A percentile compares a stretch with the other conserved stretches of the same genome.
Evolutionary conservation across 1,284 basidiomycete species (phyloP).

Genomic region (Meripilus lineatus): DNA sequence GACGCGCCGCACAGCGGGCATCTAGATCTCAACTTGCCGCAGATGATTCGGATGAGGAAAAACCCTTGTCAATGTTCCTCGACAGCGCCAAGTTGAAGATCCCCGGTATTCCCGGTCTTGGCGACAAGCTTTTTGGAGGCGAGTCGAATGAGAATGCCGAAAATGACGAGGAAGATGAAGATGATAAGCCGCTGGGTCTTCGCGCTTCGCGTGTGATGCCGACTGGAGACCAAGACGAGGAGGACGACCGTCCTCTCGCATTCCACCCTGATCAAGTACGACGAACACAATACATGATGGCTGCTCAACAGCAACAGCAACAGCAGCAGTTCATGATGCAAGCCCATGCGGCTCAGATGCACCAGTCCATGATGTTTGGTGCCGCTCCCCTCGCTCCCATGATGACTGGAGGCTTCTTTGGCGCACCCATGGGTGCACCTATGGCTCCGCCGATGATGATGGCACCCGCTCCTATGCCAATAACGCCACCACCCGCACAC

Average conservation of each 20-base stretch:
- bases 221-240: slow-evolving; percentile 24
- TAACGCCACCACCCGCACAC: slow-evolving; percentile 55
- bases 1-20: slow-evolving; percentile 40
- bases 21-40: slow-evolving; percentile 24
- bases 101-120: slow-evolving; percentile 32
- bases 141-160: slow-evolving; percentile 8
- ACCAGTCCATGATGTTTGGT: slow-evolving; percentile 68
- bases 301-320: slow-evolving; percentile 50
- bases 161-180: slow-evolving; percentile 53
- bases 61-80: slow-evolving; percentile 59
- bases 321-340: slow-evolving; percentile 73
- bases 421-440: slow-evolving; percentile 40
- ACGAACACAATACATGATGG: slow-evolving; percentile 65
- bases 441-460: slow-evolving; percentile 35
- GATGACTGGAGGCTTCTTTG: slow-evolving; percentile 62
- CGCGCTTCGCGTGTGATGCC: slow-evolving; percentile 45
- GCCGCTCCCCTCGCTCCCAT: slow-evolving; percentile 42
- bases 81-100: slow-evolving; percentile 45
- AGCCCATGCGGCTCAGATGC: slow-evolving; percentile 65
- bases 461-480: slow-evolving; percentile 39
- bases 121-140: slow-evolving; percentile 28
- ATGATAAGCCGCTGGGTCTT: slow-evolving; percentile 64
- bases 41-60: slow-evolving; percentile 67
- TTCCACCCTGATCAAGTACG: slow-evolving; percentile 74
- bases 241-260: slow-evolving; percentile 54